Evolutionary conservation across 2,329 filamentous ascomycete species (phyloP), one percentile per base, ranked within the genome.

Genomic region (Colletotrichum shisoi): DNA sequence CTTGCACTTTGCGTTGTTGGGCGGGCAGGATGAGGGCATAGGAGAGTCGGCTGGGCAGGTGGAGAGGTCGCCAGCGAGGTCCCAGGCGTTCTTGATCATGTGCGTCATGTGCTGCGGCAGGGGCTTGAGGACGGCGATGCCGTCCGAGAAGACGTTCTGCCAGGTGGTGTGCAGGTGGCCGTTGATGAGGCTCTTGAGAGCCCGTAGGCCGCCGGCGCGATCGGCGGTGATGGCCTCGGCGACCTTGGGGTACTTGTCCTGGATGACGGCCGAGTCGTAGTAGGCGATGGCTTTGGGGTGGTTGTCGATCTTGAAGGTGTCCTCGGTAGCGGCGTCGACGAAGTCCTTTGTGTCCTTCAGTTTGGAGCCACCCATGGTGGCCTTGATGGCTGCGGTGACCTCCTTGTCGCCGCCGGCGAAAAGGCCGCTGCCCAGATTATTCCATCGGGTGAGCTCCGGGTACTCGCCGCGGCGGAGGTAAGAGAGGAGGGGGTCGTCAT

Each of bases 111-210:
- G 88, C 58, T 90, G 81, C 1, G 91, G 86, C 21, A 91, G 83
- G 0, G 94, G 93, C 76, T 96, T 94, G 49, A 96, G 81, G 3
- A 97, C 88, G 5, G 89, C 86, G 64, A 98, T 90, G 37, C 95
- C 94, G 45, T 85, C 83, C 1, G 86, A 81, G 77, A 95, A 96
- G 24, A 83, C 83, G 72, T 90, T 91, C 74, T 96, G 93, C 87
- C 95, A 98, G 12, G 89, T 91, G 61, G 85, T 85, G 75, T 97
- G 94, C 4, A 98, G 83, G 76, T 98, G 95, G 2, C 89, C 85
- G 73, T 91, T 94, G 75, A 97, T 91, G 67, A 98, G 84, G 52
- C 86, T 81, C 66, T 90, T 90, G 40, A 98, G 85, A 57, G 85
- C 82, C 61, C 80, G 79, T 27, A 94, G 81, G 2, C 90, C 92